A percentile compares a stretch with the other conserved stretches of the same genome.
Evolutionary conservation across 2,329 filamentous ascomycete species (phyloP).

Genomic region (Cadophora sp.): DNA sequence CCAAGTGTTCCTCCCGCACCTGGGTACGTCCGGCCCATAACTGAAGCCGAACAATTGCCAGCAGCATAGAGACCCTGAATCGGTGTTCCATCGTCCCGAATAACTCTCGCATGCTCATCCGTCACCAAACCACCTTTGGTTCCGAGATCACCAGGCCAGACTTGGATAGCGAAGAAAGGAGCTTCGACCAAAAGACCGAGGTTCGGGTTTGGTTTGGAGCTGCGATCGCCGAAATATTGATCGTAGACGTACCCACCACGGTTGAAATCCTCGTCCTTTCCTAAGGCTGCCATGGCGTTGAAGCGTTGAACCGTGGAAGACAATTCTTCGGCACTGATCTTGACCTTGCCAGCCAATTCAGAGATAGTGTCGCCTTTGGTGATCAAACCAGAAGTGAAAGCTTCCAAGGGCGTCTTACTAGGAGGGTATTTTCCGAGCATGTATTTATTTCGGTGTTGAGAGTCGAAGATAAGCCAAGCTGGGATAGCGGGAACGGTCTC

Average conservation of each 20-base stretch:
- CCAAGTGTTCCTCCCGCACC: slow-evolving; percentile 48
- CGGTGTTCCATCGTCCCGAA: slow-evolving; percentile 30
- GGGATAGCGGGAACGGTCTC: slow-evolving; percentile 41
- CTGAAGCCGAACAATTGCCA: slow-evolving; percentile 45
- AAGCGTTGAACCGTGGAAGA: slow-evolving; percentile 41
- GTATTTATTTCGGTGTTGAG: slow-evolving; percentile 45
- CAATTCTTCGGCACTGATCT: slow-evolving; percentile 36
- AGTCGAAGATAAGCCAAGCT: slow-evolving; percentile 46
- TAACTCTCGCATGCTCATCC: slow-evolving; percentile 43
- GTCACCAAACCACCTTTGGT: slow-evolving; percentile 49
- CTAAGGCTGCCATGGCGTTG: slow-evolving; percentile 43
- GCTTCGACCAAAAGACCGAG: slow-evolving; percentile 42
- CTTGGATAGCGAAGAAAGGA: slow-evolving; percentile 46
- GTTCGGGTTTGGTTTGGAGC: slow-evolving; percentile 43
- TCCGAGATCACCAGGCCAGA: slow-evolving; percentile 49
- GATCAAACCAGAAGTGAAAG: slow-evolving; percentile 39
- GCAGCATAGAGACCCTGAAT: slow-evolving; percentile 47
- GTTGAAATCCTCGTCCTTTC: slow-evolving; percentile 46
- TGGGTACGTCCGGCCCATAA: slow-evolving; percentile 47
- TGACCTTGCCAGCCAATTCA: slow-evolving; percentile 42
- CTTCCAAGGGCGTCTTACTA: slow-evolving; percentile 31
- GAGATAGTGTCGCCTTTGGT: slow-evolving; percentile 38
- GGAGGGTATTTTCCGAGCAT: slow-evolving; percentile 33
- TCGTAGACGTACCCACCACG: slow-evolving; percentile 47
- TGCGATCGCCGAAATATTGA: slow-evolving; percentile 45